Evolutionary conservation across 2,329 filamentous ascomycete species (phyloP), one percentile per base, ranked within the genome.

Genomic region (Aureobasidium subglaciale): DNA sequence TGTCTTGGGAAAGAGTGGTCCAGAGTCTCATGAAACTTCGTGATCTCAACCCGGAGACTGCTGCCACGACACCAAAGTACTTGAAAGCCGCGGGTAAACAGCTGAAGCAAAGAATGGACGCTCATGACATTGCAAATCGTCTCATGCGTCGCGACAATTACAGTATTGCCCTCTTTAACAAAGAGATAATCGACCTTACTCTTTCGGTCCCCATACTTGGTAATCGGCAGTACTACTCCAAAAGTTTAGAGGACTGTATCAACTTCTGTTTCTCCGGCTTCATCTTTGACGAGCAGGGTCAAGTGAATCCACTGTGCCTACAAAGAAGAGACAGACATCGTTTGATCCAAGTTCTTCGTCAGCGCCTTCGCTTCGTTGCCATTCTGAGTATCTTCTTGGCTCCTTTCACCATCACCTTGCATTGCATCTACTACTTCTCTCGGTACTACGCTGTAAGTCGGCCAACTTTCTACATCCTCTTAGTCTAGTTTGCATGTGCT

Each of bases 141-240:
- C 74, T 99, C 42, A 97, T 99, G 93, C 86, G 93, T 58, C 87
- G 89, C 66, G 92, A 96, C 60, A 99, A 99, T 66, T 99, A 96
- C 64, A 81, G 96, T 60, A 96, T 99, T 64, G 93, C 93, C 4
- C 78, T 99, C 64, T 90, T 97, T 73, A 99, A 99, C 76, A 97
- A 99, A 70, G 93, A 97, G 59, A 83, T 97, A 34, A 72, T 99
- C 38, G 86, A 99, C 66, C 76, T 97, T 42, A 90, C 88, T 0
- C 79, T 96, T 2, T 89, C 90, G 2, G 71, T 99, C 2, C 93
- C 93, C 0, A 91, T 96, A 60, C 65, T 96, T 2, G 81, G 85
- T 35, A 84, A 84, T 40, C 82, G 87, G 20, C 88, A 92, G 60
- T 77, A 96, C 53, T 92, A 96, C 65, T 96, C 93, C 0, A 85